Percentiles rank a stretch among this genome's conserved stretches.
Evolutionary conservation across 805 yeast genomes (phyloP).

Genomic region (Cyberlindnera xishuangbannaensis): DNA sequence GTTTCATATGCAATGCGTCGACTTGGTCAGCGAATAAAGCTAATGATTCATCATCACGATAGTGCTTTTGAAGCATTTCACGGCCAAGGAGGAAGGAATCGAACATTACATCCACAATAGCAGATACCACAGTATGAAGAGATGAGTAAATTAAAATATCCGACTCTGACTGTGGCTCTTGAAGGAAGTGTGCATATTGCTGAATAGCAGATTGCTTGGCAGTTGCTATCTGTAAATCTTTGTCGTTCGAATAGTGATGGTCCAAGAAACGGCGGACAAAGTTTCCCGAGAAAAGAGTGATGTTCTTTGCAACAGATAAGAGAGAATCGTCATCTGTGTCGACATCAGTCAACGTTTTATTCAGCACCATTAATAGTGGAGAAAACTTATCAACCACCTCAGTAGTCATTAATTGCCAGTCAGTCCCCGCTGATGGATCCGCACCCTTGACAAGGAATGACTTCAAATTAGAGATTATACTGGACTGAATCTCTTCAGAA

Average conservation of each 20-base stretch:
- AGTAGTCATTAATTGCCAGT: constrained; percentile 52
- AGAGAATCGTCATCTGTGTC: constrained; percentile 11
- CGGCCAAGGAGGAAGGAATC: constrained; percentile 30
- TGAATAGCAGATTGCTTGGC: constrained; percentile 34
- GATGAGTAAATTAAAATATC: constrained; percentile 49
- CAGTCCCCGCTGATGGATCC: constrained; percentile 37
- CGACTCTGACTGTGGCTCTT: constrained; percentile 30
- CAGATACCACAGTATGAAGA: constrained; percentile 33
- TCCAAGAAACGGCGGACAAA: constrained; percentile 40
- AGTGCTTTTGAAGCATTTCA: constrained; percentile 21
- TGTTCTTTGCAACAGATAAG: constrained; percentile 25
- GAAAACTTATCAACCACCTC: constrained; percentile 47
- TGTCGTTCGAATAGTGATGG: constrained; percentile 4
- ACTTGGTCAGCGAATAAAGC: neutral
- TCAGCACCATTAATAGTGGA: constrained; percentile 39
- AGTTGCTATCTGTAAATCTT: constrained; percentile 3
- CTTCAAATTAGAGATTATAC: constrained; percentile 33
- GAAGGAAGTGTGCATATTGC: constrained; percentile 43
- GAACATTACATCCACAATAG: constrained; percentile 33
- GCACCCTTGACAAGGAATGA: constrained; percentile 25
- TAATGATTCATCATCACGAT: constrained; percentile 11
- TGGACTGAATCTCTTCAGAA: constrained; percentile 29
- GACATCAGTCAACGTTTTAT: constrained; percentile 25
- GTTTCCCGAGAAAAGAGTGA: constrained; percentile 37
- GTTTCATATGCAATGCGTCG: neutral